Base-by-base conservation (phyloP, 768 basidiomycete species). In the Naganishia onofrii region DNA sequence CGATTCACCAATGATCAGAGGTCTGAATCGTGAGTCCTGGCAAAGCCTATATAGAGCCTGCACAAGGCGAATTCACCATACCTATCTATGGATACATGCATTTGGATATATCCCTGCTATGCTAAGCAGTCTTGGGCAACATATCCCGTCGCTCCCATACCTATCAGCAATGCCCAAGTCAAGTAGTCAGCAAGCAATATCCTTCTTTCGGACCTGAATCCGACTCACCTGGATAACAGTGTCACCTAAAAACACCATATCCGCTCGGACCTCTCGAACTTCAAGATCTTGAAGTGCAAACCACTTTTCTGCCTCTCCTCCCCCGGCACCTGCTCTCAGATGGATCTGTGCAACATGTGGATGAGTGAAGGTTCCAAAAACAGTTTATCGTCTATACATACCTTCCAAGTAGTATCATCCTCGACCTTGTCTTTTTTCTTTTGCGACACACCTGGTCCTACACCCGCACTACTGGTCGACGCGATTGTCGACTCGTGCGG, bases 191-290 rank as follows among this genome's bases (percentile, higher is more conserved):
- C 29, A 5, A 54, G 3, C 53, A 26, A 5, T 15, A 26, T 21
- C 12, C 42, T 2, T 15, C 8, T 17, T 15, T 38, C n/a, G 31
- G 23, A 19, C 21, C 31, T 8, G 32, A 44, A 26, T 23, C 8
- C 9, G 17, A 67, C 80, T 69, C 66, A 93, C 93, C 86, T 99
- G 96, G 63, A 99, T 83, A 36, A 95, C 89, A n/a, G 90, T 92
- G 81, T 98, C 96, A 31, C 94, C 95, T 42, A 99, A 83, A 79
- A 96, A 93, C 66, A 99, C 95, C 92, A 99, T 93, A 78, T 96
- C 93, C 81, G 91, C 92, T 70, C 93, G 85, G n/a, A 92, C 90
- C 77, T 98, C 94, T 79, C 93, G 90, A 12, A 99, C 94, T 71
- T 94, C 90, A 69, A 99, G 84, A 83, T 99, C 95, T 81, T 97